Conservation (phyloP, 1,139 yeast species). For the Scheffersomyces stambukii region DNA sequence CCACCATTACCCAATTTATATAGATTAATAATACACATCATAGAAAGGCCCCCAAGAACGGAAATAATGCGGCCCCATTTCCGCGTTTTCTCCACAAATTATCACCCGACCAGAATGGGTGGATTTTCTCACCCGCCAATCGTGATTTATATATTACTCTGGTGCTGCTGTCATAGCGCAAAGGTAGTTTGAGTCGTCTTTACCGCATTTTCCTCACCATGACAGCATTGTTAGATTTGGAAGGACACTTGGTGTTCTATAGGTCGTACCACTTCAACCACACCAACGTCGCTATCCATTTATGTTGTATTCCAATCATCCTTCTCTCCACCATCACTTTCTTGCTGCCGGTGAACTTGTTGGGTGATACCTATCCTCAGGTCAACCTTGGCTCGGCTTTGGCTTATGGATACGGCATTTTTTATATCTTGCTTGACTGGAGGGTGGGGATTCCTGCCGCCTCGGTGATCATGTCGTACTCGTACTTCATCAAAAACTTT, state of each 20-base stretch:
- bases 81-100: no score
- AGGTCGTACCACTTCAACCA: conserved; percentile 74
- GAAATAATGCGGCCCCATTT: no score
- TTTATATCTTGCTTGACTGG: conserved; percentile 42
- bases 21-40: no score
- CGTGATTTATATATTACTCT: not conserved
- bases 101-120: no score
- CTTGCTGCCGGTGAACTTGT: conserved; percentile 19
- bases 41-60: no score
- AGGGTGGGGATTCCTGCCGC: conserved; percentile 37
- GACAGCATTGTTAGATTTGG: conserved; percentile 44
- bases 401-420: conserved; percentile 34
- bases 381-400: conserved; percentile 35
- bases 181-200: not conserved
- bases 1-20: no score
- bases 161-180: not conserved
- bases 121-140: not conserved
- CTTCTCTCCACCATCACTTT: conserved; percentile 51
- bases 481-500: conserved; percentile 32
- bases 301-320: conserved; percentile 76
- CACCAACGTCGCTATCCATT: conserved; percentile 71
- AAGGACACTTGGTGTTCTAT: conserved; percentile 73
- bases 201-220: no score
- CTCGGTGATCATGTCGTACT: conserved; percentile 33
- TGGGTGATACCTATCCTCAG: conserved; percentile 23